These are phyloP conservation scores for Thraustochytrium sp. DNA, from an alignment of 352 stramenopile genomes.

Conservation along the genomic window DNA sequence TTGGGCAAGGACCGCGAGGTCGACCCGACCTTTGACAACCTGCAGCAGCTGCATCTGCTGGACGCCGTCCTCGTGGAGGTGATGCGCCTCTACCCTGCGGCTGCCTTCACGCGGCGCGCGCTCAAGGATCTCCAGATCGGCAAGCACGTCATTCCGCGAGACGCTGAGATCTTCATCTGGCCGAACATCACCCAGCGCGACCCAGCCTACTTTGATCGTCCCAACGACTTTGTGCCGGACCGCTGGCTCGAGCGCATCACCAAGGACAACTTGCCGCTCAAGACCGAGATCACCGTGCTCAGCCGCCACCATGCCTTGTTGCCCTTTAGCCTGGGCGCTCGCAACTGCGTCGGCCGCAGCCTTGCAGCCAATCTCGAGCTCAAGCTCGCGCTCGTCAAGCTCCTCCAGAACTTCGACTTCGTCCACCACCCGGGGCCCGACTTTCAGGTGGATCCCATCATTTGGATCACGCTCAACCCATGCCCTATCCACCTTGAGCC, in stretches of 20 bases:
- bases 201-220: background rate
- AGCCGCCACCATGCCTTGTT: background rate
- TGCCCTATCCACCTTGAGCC: background rate
- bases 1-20: too few relatives aligned
- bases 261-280: background rate
- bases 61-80: background rate
- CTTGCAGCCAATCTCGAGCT: too few relatives aligned
- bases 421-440: background rate
- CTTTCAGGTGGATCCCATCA: background rate
- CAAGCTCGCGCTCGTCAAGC: too few relatives aligned
- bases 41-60: too few relatives aligned
- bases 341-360: background rate
- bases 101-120: background rate
- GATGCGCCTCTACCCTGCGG: conserved; percentile 8
- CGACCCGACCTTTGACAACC: too few relatives aligned
- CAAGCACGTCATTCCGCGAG: background rate
- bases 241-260: background rate
- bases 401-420: too few relatives aligned
- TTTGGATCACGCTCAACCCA: background rate
- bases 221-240: conserved; percentile 29
- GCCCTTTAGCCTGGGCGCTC: background rate
- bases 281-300: background rate
- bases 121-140: background rate
- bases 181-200: conserved; percentile 12
- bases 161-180: background rate